phyloP scores from a whole-genome alignment of 2,329 filamentous ascomycete species.

The Epicoccum nigrum region DNA sequence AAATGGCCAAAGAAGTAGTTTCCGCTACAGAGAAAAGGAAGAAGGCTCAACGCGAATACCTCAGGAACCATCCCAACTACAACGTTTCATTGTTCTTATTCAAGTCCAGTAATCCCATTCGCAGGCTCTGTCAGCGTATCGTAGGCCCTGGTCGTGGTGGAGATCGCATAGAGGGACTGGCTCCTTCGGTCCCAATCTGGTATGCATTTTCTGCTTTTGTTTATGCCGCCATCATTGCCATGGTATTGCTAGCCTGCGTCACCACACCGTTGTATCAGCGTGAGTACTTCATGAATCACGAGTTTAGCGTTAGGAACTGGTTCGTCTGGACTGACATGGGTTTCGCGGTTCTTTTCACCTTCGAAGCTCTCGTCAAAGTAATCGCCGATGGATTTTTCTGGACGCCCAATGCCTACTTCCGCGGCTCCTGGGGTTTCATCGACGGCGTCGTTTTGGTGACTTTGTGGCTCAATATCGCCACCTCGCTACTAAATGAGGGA shows the following conservation, averaged over 20 bases:
- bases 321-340: slow-evolving; percentile 93
- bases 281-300: slow-evolving; percentile 72
- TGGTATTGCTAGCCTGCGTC: slow-evolving; percentile 95
- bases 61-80: slow-evolving; percentile 84
- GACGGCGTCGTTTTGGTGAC: slow-evolving; percentile 90
- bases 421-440: slow-evolving; percentile 96
- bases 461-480: slow-evolving; percentile 92
- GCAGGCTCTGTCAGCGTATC: slow-evolving; percentile 82
- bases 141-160: slow-evolving; percentile 89
- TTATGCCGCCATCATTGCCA: slow-evolving; percentile 91
- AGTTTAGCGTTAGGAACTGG: slow-evolving; percentile 76
- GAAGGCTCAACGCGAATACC: slow-evolving; percentile 87
- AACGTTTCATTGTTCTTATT: slow-evolving; percentile 94
- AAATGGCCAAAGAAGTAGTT: slow-evolving; percentile 90
- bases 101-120: slow-evolving; percentile 74
- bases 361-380: slow-evolving; percentile 89
- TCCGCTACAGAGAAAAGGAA: slow-evolving; percentile 82
- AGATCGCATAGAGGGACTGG: slow-evolving; percentile 86
- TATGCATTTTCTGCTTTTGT: slow-evolving; percentile 93
- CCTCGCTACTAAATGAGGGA: slow-evolving; percentile 79
- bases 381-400: slow-evolving; percentile 95
- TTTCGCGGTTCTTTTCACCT: slow-evolving; percentile 84
- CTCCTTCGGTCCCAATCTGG: slow-evolving; percentile 89
- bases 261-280: slow-evolving; percentile 95
- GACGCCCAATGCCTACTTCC: slow-evolving; percentile 96